Conservation (phyloP, 345 rosid species). For the Populus ilicifolia region DNA sequence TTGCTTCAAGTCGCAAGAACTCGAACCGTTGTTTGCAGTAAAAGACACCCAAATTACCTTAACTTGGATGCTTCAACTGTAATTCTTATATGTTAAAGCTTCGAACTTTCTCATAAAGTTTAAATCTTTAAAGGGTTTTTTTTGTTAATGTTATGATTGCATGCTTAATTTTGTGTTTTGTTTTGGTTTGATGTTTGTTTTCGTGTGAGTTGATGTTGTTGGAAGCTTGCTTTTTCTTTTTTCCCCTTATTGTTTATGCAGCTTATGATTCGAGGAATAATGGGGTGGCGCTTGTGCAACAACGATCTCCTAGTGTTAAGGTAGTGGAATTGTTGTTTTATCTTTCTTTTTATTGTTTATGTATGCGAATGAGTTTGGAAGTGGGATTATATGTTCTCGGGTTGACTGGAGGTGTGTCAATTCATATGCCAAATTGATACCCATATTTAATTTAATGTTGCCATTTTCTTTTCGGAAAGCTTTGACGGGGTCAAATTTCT, state of each 20-base stretch:
- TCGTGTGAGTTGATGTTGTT: not conserved
- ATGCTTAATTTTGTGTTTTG: not conserved
- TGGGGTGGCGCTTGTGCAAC: constrained; percentile 57
- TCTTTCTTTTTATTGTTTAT: not conserved
- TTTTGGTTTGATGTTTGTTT: not conserved
- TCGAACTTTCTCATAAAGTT: not conserved
- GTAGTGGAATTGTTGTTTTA: constrained; percentile 25
- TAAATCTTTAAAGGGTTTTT: not conserved
- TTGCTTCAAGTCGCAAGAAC: constrained; percentile 19
- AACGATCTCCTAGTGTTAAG: constrained; percentile 74
- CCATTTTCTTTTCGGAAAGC: not conserved
- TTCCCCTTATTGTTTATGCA: constrained; percentile 22
- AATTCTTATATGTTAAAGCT: constrained; percentile 46
- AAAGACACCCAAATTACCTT: not conserved
- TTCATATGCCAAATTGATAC: no score
- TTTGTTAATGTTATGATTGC: no score
- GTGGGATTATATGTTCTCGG: not conserved
- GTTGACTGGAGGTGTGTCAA: not conserved
- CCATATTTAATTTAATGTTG: not conserved
- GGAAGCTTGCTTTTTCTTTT: no score
- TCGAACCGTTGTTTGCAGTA: not conserved
- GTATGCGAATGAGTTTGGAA: not conserved
- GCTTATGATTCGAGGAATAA: constrained; percentile 58
- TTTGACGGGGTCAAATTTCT: constrained; percentile 1
- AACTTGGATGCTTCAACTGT: constrained; percentile 56